Evolutionary conservation across 1,139 yeast genomes (phyloP).

Genomic region (Trichomonascaceae sp.): DNA sequence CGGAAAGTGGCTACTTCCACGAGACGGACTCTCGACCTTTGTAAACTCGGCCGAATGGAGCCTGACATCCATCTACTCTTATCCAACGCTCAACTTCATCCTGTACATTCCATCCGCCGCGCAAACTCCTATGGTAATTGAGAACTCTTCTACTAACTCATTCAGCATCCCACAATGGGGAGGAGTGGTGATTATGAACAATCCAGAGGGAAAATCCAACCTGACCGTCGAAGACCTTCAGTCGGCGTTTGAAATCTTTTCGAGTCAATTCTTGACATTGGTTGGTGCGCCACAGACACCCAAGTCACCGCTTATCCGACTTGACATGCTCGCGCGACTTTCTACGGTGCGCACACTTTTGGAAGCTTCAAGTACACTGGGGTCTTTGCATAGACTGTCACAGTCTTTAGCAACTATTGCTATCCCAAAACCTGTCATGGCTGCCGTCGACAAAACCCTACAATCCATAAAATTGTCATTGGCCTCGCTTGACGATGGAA

Average conservation of each 20-base stretch:
- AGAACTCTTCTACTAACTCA: conserved; percentile 43
- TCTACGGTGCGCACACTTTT: conserved; percentile 40
- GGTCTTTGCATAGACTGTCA: conserved; percentile 57
- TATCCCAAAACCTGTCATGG: conserved; percentile 54
- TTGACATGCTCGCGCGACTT: conserved; percentile 54
- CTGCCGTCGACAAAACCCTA: conserved; percentile 34
- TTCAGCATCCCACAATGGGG: conserved; percentile 93
- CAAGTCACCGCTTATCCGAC: conserved; percentile 44
- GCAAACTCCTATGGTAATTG: conserved; percentile 31
- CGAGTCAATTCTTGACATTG: conserved; percentile 59
- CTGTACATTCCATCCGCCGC: conserved; percentile 46
- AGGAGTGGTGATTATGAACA: conserved; percentile 26
- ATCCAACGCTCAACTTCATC: conserved; percentile 60
- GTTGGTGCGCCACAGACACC: conserved; percentile 53
- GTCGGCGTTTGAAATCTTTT: conserved; percentile 53
- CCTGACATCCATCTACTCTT: conserved; percentile 30
- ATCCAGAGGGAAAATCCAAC: conserved; percentile 10
- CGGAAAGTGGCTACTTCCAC: conserved; percentile 13
- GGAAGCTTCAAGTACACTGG: conserved; percentile 44
- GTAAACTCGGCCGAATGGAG: conserved; percentile 74
- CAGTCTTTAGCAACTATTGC: conserved; percentile 64
- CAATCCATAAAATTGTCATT: conserved; percentile 27
- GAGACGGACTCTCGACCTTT: conserved; percentile 47
- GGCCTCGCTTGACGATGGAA: conserved; percentile 15
- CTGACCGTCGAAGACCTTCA: conserved; percentile 36